Conservation (phyloP, 2,329 filamentous ascomycete species). For the Fusarium mundagurra region DNA sequence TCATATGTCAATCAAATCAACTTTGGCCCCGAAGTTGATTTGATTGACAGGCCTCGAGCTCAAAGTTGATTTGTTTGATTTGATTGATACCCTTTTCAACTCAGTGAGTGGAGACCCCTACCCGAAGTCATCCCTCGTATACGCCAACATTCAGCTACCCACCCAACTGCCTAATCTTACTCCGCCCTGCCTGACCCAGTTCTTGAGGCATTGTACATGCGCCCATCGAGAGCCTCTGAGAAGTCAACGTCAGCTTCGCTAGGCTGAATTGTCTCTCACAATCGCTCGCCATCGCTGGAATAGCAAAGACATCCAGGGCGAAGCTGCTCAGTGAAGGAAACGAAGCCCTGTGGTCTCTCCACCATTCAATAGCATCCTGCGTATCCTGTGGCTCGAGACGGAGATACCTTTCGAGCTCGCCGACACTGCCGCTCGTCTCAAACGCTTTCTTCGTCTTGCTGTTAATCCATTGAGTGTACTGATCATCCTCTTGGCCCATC, state of each 20-base stretch:
- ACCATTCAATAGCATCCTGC: neutral
- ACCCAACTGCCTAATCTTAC: no score
- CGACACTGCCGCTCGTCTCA: neutral
- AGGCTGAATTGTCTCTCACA: neutral
- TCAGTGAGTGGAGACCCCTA: no score
- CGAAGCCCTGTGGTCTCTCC: neutral
- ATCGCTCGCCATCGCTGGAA: neutral
- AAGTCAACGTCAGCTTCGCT: neutral
- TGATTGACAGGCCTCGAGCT: neutral
- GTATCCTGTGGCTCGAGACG: neutral
- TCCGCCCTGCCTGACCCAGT: no score
- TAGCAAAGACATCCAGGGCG: neutral
- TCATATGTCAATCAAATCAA: neutral
- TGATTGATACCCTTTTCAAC: no score
- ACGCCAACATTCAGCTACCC: no score
- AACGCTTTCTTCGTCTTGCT: neutral
- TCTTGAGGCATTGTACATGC: no score
- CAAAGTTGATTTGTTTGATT: neutral
- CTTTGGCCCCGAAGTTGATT: neutral
- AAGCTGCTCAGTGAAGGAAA: neutral
- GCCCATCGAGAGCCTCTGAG: neutral
- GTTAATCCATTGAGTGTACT: neutral
- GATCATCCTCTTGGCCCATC: no score
- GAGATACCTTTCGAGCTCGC: neutral
- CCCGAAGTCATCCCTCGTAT: no score